A percentile compares a stretch with the other conserved stretches of the same genome.
Conservation (phyloP, 73 alveolate species). For the Paramecium sexaurelia region DNA sequence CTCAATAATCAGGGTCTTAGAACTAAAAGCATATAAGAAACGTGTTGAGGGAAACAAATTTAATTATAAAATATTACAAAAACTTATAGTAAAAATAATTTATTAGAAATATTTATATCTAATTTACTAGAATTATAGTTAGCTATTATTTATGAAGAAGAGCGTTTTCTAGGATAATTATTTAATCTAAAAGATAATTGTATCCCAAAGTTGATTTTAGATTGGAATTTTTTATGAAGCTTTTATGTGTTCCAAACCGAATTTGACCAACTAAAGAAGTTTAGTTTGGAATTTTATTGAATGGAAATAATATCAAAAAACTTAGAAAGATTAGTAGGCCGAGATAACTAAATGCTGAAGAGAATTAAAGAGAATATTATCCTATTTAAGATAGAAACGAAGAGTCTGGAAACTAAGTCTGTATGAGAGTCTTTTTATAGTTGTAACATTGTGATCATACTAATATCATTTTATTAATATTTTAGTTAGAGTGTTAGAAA, state of each 20-base stretch:
- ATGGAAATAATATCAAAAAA: constrained; percentile 91
- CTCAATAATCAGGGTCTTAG: too few relatives aligned
- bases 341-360: constrained; percentile 80
- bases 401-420: constrained; percentile 46
- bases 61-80: too few relatives aligned
- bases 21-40: too few relatives aligned
- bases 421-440: constrained; percentile 36
- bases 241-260: constrained; percentile 91
- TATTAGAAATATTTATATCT: constrained; percentile 2
- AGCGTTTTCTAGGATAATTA: constrained; percentile 90
- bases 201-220: constrained; percentile 97
- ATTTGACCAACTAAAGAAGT: constrained; percentile 91
- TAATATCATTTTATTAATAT: too few relatives aligned
- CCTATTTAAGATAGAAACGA: constrained; percentile 71
- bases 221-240: constrained; percentile 94
- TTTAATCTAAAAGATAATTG: constrained; percentile 85
- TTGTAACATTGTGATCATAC: constrained; percentile 59
- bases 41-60: too few relatives aligned
- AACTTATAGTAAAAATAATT: neutral
- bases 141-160: constrained; percentile 81
- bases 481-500: too few relatives aligned
- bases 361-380: constrained; percentile 60
- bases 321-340: constrained; percentile 84
- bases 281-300: constrained; percentile 96
- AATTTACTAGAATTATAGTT: neutral